These are phyloP conservation scores for Globisporangium apiculatum DNA, from an alignment of 352 stramenopile species.

Conservation along the genomic window DNA sequence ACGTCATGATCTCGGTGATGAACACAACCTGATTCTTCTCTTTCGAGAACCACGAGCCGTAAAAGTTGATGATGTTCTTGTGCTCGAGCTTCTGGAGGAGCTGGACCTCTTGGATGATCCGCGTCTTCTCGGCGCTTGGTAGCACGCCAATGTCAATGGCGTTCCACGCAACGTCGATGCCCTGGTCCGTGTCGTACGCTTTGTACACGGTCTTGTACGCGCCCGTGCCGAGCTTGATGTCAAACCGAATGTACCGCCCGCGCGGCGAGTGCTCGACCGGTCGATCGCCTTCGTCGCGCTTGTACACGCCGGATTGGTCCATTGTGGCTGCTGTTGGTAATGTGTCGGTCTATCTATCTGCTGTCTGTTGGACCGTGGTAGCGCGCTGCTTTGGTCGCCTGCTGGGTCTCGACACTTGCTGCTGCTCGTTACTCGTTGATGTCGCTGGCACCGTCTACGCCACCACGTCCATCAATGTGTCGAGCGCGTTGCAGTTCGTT, in stretches of 20 bases:
- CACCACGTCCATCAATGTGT: slow-evolving; percentile 12
- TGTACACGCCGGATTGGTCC: slow-evolving; percentile 67
- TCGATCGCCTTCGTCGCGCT: slow-evolving; percentile 63
- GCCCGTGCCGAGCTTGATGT: slow-evolving; percentile 73
- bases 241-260: slow-evolving; percentile 83
- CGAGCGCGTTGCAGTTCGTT: not conserved
- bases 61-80: slow-evolving; percentile 99
- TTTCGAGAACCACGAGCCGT: slow-evolving; percentile 97
- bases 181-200: slow-evolving; percentile 97
- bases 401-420: too few species aligned
- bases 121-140: slow-evolving; percentile 90
- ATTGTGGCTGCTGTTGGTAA: slow-evolving; percentile 14
- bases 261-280: slow-evolving; percentile 72
- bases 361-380: not conserved
- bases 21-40: slow-evolving; percentile 98
- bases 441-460: slow-evolving; percentile 1
- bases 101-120: slow-evolving; percentile 97
- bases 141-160: slow-evolving; percentile 96
- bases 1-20: slow-evolving; percentile 98
- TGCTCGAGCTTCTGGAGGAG: slow-evolving; percentile 96
- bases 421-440: not conserved
- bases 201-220: slow-evolving; percentile 91
- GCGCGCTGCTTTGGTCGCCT: too few species aligned
- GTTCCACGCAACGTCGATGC: slow-evolving; percentile 99
- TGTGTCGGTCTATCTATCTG: slow-evolving; percentile 1